Evolutionary conservation across 2,329 filamentous ascomycete species (phyloP).

Genomic region (Endoconidiophora laricicola): DNA sequence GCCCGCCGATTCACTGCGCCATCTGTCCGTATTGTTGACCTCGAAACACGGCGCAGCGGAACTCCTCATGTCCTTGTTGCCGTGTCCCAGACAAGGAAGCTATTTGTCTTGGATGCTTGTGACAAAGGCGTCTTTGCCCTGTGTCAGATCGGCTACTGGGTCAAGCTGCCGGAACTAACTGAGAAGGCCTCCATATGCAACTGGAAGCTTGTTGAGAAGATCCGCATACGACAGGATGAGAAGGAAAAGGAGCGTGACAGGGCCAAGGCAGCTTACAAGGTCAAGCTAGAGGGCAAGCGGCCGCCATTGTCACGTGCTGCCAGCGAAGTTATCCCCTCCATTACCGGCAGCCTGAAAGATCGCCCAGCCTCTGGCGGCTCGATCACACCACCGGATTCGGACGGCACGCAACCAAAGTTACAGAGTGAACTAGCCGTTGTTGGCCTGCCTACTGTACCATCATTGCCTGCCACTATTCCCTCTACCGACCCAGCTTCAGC

Average conservation of each 20-base stretch:
- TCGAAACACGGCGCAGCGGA: constrained; percentile 41
- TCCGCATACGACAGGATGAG: constrained; percentile 17
- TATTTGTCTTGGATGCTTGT: constrained; percentile 11
- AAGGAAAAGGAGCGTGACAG: constrained; percentile 11
- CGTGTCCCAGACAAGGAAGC: constrained; percentile 3
- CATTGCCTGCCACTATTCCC: neutral
- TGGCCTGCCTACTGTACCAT: neutral
- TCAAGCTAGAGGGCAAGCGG: neutral
- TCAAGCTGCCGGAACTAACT: constrained; percentile 39
- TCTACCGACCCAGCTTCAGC: neutral
- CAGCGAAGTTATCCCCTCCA: neutral
- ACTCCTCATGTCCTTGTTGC: constrained; percentile 38
- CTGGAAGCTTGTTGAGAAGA: constrained; percentile 22
- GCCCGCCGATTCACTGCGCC: constrained; percentile 42
- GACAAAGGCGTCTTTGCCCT: constrained; percentile 43
- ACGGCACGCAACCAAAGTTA: neutral
- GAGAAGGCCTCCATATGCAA: constrained; percentile 27
- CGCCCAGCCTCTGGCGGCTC: neutral
- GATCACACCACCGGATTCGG: neutral
- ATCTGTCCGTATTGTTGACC: constrained; percentile 44
- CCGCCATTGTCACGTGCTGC: constrained; percentile 2
- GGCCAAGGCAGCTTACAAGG: neutral
- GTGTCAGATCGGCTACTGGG: constrained; percentile 52
- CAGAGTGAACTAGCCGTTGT: neutral
- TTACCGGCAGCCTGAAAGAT: too few species aligned